Evolutionary conservation across 345 rosid genomes (phyloP), one percentile per base, ranked within the genome.

Genomic region (Hibiscus tridactylites): DNA sequence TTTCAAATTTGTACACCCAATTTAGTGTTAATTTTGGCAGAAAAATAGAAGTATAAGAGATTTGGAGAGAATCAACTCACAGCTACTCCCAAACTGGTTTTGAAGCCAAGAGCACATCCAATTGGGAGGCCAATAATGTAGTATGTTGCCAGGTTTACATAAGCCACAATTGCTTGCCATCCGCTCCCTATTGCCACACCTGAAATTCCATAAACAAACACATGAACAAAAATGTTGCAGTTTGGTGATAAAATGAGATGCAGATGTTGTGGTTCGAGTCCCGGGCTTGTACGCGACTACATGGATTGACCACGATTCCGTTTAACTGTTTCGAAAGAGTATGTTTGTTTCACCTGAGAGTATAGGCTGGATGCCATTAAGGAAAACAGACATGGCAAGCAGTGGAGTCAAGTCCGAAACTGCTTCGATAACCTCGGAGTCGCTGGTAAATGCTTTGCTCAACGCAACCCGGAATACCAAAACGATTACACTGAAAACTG

Each of bases 131-230:
- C 54, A 50, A 50, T 13, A 50, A 50, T 50, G 54, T 50, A 50
- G 54, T 50, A 50, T 15, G 54, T 50, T 50, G 56, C 56, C 56
- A 50, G 17, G 56, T 50, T 50, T 50, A 50, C 56, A 50, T 50
- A 50, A 4, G 56, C 56, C 56, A 50, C 56, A 50, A 50, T 50
- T 21, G 90, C 88, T 85, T 93, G 97, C 98, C 98, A 89, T n/a
- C 98, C 97, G 68, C 97, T 88, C 29, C 98, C 98, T 74, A 93
- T 90, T 13, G 98, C 98, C 72, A 93, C 98, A 16, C 98, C 98
- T 85, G 78, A 28, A 35, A 33, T 53, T 37, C 72, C 62, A 50
- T 15, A 50, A 50, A 50, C 17, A 50, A 44, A 3, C 7, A 50
- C 56, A 13, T 37, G 17, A 33, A 1, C 6, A 10, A 17, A n/a